Percentiles rank a stretch among this genome's conserved stretches.
These are phyloP conservation scores for Canna indica DNA, from an alignment of 176 grass and related monocot genomes.

Conservation along the genomic window DNA sequence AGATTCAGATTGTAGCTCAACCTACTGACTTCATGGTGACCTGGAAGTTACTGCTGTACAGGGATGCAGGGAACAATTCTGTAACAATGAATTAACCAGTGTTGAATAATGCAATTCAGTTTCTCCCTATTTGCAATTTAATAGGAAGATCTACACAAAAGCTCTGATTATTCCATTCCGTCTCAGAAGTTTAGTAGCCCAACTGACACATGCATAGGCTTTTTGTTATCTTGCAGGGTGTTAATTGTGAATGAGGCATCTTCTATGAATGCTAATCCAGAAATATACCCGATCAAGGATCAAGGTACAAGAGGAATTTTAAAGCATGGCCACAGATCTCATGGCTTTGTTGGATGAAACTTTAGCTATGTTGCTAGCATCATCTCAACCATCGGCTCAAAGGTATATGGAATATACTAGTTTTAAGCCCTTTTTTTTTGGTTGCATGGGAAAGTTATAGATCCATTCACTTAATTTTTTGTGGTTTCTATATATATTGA, in stretches of 20 bases:
- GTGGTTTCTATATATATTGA: neutral
- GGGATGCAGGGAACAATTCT: neutral
- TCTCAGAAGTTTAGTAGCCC: neutral
- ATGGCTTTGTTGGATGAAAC: neutral
- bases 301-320: neutral
- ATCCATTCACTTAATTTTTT: neutral
- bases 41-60: neutral
- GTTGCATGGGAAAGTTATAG: neutral
- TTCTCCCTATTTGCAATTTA: neutral
- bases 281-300: neutral
- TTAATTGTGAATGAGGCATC: neutral
- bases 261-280: neutral
- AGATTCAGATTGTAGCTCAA: neutral
- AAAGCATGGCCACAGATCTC: neutral
- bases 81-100: neutral
- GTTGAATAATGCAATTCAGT: slow-evolving; percentile 4
- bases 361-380: neutral
- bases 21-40: neutral
- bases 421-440: neutral
- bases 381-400: neutral
- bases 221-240: neutral
- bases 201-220: neutral
- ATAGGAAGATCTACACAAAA: neutral
- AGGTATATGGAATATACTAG: neutral
- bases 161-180: neutral